phyloP scores from a whole-genome alignment of 306 rosid genomes.

The Cucurbita maxima region DNA sequence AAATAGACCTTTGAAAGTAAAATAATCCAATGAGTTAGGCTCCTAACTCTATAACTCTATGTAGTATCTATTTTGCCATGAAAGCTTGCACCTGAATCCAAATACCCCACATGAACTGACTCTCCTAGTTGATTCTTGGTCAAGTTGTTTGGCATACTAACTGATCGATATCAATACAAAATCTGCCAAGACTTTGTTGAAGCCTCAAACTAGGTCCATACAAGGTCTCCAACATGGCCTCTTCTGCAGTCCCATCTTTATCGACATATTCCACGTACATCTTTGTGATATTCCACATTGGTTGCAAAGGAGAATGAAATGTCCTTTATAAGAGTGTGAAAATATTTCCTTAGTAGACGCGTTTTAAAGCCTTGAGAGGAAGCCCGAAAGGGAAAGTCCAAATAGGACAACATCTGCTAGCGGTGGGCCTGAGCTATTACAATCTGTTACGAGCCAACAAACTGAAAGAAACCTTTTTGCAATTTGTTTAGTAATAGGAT shows the following conservation, averaged over 20 bases:
- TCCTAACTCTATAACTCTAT: background rate
- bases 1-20: background rate
- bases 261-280: background rate
- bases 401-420: constrained; percentile 40
- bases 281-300: too few species aligned
- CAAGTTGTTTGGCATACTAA: constrained; percentile 38
- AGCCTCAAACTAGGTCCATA: constrained; percentile 78
- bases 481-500: too few species aligned
- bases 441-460: constrained; percentile 44
- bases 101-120: constrained; percentile 66
- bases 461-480: constrained; percentile 46
- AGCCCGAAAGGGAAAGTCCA: constrained; percentile 15
- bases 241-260: constrained; percentile 44
- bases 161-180: constrained; percentile 51
- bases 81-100: constrained; percentile 52
- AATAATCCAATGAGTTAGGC: background rate
- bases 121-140: constrained; percentile 63
- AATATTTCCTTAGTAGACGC: too few species aligned
- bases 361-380: too few species aligned
- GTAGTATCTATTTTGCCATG: background rate
- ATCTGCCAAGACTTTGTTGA: constrained; percentile 73
- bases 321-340: too few species aligned
- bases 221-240: constrained; percentile 33
- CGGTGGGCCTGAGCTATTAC: too few species aligned
- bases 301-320: too few species aligned